Evolutionary conservation across 305 asterid species (phyloP).

Genomic region (Rubia tinctorum): DNA sequence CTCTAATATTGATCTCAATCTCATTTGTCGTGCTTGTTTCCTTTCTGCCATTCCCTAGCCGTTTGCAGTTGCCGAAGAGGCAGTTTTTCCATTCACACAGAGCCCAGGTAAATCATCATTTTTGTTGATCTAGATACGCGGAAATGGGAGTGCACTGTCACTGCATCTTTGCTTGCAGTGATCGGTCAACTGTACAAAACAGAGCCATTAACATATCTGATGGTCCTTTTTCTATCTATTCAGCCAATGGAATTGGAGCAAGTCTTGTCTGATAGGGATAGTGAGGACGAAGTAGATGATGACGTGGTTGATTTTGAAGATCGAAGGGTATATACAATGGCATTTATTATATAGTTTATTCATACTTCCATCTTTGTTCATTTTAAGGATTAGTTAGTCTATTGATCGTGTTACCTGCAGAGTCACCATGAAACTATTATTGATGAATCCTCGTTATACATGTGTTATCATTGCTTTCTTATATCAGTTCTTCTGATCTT

Average conservation of each 20-base stretch:
- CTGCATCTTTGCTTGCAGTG: background rate
- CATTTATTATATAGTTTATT: conserved; percentile 15
- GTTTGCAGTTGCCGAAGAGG: conserved; percentile 91
- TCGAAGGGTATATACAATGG: conserved; percentile 61
- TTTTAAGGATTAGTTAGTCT: background rate
- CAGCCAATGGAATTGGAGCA: conserved; percentile 99
- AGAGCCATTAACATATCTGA: conserved; percentile 25
- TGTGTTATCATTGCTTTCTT: background rate
- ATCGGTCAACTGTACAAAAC: background rate
- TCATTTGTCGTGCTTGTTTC: background rate
- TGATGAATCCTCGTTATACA: background rate
- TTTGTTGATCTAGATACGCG: conserved; percentile 15
- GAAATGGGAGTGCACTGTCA: background rate
- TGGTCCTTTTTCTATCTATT: conserved; percentile 22
- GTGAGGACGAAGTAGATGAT: conserved; percentile 99
- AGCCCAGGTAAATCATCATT: conserved; percentile 76
- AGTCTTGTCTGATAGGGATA: conserved; percentile 91
- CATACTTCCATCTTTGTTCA: background rate
- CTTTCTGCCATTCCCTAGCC: conserved; percentile 38
- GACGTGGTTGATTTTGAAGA: conserved; percentile 99
- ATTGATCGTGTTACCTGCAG: background rate
- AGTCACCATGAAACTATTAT: background rate
- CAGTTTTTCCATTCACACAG: conserved; percentile 99
- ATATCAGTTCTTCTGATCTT: background rate
- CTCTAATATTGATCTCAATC: background rate